Evolutionary conservation across 495 filamentous ascomycete genomes (phyloP).

Genomic region (Neurospora sp.): DNA sequence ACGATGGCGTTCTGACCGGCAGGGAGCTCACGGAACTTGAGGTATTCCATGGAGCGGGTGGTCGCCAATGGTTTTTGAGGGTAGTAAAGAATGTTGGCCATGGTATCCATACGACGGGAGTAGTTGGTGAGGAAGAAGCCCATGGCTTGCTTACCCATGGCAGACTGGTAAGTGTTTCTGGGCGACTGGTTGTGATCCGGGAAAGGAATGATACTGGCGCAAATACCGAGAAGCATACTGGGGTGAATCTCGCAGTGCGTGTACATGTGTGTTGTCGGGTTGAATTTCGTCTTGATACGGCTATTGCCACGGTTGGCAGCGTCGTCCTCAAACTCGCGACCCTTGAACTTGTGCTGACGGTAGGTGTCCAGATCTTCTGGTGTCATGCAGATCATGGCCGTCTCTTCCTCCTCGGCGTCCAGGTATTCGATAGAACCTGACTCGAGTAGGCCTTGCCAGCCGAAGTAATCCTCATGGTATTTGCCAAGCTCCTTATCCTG

Average conservation of each 20-base stretch:
- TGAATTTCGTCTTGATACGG: conserved; percentile 75
- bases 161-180: conserved; percentile 97
- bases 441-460: conserved; percentile 76
- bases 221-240: conserved; percentile 96
- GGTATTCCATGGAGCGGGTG: conserved; percentile 94
- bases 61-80: conserved; percentile 95
- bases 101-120: conserved; percentile 93
- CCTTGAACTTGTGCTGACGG: conserved; percentile 37
- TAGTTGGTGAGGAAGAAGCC: conserved; percentile 97
- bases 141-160: conserved; percentile 99
- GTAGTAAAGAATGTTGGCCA: conserved; percentile 98
- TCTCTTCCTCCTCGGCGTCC: conserved; percentile 97
- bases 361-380: conserved; percentile 78
- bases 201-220: conserved; percentile 98
- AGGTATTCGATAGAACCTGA: conserved; percentile 85
- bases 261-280: conserved; percentile 73
- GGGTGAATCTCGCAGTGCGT: conserved; percentile 99
- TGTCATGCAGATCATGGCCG: conserved; percentile 97
- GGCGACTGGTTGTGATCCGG: conserved; percentile 98
- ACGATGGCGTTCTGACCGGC: conserved; percentile 98
- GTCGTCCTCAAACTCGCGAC: conserved; percentile 41
- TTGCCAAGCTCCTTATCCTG: conserved; percentile 44
- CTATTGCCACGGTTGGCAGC: conserved; percentile 46
- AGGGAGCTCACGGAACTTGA: conserved; percentile 94
- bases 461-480: conserved; percentile 56